Percentiles rank a stretch among this genome's conserved stretches.
phyloP scores from a whole-genome alignment of 2,329 filamentous ascomycete genomes.

The Drechslerella coelobrocha region DNA sequence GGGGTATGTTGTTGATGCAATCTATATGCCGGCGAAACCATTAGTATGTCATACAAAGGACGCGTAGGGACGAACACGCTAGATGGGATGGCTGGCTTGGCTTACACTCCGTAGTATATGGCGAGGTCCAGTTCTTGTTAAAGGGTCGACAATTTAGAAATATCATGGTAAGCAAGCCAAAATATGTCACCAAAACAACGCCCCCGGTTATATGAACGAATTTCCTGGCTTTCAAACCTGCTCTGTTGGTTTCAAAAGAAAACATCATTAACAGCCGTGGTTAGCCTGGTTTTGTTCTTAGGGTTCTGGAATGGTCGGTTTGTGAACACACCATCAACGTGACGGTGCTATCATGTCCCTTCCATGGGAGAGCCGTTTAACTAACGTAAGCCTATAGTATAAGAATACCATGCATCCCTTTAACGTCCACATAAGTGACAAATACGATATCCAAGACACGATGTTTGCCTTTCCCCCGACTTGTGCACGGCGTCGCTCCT shows the following conservation, averaged over 20 bases:
- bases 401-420: constrained; percentile 50
- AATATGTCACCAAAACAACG: constrained; percentile 28
- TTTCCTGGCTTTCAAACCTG: constrained; percentile 38
- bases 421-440: constrained; percentile 43
- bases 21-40: constrained; percentile 2
- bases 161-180: constrained; percentile 34
- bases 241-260: constrained; percentile 4
- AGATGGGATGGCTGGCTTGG: not conserved
- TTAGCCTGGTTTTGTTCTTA: too few relatives aligned
- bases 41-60: not conserved
- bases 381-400: constrained; percentile 47
- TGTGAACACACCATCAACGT: too few relatives aligned
- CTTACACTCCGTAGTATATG: constrained; percentile 38
- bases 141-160: constrained; percentile 46
- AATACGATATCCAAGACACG: constrained; percentile 46
- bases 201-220: constrained; percentile 37
- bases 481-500: constrained; percentile 18
- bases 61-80: not conserved
- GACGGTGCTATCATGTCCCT: too few relatives aligned
- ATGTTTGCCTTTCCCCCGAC: constrained; percentile 44
- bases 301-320: too few relatives aligned
- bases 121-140: constrained; percentile 50
- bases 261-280: not conserved
- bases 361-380: not conserved
- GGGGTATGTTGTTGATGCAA: constrained; percentile 46